Base-by-base conservation (phyloP, 805 yeast genomes). In the Kregervanrija pseudodelftensis region DNA sequence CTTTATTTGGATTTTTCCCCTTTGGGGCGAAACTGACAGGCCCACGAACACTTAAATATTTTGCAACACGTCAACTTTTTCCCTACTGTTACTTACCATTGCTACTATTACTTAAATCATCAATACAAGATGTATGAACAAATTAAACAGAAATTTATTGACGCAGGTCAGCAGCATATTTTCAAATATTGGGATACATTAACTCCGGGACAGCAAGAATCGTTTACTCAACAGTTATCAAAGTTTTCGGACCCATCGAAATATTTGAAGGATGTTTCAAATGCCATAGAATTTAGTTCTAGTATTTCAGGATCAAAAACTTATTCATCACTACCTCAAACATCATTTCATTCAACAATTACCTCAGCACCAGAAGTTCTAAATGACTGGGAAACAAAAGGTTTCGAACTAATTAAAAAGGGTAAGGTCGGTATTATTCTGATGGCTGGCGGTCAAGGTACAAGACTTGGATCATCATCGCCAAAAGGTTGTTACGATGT, bases 361-460 rank as follows among this genome's bases (percentile, higher is more conserved):
- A 61, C 54, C 11, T 56, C 62, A 37, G 58, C 60, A 2, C 48
- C 63, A 3, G 63, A 59, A 11, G 55, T 60, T 8, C 49, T 61
- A 28, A 48, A 58, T 7, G 46, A 48, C 9, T 64, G 73, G 57
- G 50, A 63, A 36, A 51, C 49, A 4, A 37, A 54, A 11, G 99
- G 99, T 11, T 63, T 82, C 13, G 68, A 77, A 22, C 85, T 91
- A 30, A 82, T 93, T 43, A 63, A 76, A 13, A 63, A 69, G 11
- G 82, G 82, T 51, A 77, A 84, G 57, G 98, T 91, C 17, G 99
- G 88, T 32, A 91, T 93, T 5, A 72, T 93, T 37, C 70, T 93
- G 42, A 83, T 93, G 85, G 97, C 99, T 11, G 99, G 99, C 45
- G 99, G 99, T 41, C 99, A 93, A 65, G 99, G 99, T 31, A 85